Evolutionary conservation across 2,329 filamentous ascomycete genomes (phyloP).

Genomic region (Cladophialophora chaetospira): DNA sequence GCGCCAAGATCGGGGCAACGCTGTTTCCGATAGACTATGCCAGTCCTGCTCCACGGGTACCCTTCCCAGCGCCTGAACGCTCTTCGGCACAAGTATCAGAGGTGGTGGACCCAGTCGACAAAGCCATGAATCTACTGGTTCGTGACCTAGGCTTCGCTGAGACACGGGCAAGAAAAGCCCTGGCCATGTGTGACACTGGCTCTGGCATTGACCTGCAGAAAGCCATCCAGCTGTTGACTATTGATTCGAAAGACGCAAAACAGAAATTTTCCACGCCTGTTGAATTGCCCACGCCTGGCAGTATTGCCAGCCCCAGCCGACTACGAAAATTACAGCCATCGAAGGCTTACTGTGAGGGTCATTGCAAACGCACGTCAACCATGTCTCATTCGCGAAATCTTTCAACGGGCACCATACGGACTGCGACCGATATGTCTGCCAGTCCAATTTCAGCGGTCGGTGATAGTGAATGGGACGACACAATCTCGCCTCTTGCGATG

Average conservation of each 20-base stretch:
- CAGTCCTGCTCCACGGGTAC: conserved; percentile 21
- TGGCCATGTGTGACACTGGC: conserved; percentile 61
- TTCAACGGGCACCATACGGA: conserved; percentile 19
- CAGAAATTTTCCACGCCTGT: conserved; percentile 28
- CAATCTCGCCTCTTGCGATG: conserved; percentile 15
- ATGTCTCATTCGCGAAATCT: conserved; percentile 14
- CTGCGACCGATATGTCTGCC: conserved; percentile 19
- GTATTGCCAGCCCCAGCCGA: conserved; percentile 8
- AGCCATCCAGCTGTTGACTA: conserved; percentile 56
- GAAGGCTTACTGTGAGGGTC: conserved; percentile 27
- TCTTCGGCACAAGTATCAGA: conserved; percentile 16
- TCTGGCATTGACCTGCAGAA: conserved; percentile 60
- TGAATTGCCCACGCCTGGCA: conserved; percentile 28
- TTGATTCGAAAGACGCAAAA: conserved; percentile 43
- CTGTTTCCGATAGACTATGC: conserved; percentile 33
- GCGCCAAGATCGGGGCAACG: conserved; percentile 29
- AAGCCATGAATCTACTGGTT: conserved; percentile 59
- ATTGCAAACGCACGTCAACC: conserved; percentile 22
- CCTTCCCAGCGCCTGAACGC: conserved; percentile 20
- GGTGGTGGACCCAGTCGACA: conserved; percentile 57
- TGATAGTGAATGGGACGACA: conserved; percentile 23
- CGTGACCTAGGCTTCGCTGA: conserved; percentile 60
- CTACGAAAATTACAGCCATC: conserved; percentile 13
- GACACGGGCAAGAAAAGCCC: conserved; percentile 58
- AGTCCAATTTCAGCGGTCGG: conserved; percentile 24